Conservation (phyloP, 495 filamentous ascomycete species). For the Podospora pseudoanserina region DNA sequence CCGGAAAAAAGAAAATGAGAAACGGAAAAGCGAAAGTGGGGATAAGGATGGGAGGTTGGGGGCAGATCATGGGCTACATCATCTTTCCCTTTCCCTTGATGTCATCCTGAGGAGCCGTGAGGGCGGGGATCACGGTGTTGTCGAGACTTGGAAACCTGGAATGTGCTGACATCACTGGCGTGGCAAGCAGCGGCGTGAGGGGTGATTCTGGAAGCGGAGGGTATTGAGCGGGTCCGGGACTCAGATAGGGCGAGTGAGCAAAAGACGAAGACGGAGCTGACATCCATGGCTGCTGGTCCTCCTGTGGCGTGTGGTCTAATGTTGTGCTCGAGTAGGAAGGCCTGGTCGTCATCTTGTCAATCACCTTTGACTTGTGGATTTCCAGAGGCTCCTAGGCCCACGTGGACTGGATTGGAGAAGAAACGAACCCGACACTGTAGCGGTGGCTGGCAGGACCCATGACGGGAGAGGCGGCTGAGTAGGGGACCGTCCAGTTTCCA, state of each 20-base stretch:
- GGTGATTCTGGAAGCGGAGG: constrained; percentile 38
- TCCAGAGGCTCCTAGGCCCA: constrained; percentile 44
- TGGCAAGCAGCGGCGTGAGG: constrained; percentile 25
- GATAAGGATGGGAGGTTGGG: constrained; percentile 17
- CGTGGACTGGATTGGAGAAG: constrained; percentile 52
- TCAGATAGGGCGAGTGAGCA: constrained; percentile 38
- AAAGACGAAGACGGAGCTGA: constrained; percentile 21
- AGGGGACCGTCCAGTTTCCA: constrained; percentile 38
- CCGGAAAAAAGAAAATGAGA: constrained; percentile 21
- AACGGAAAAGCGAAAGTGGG: constrained; percentile 14
- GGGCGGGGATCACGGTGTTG: constrained; percentile 22
- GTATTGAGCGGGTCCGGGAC: constrained; percentile 33
- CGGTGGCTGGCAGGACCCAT: constrained; percentile 38
- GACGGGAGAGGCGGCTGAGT: constrained; percentile 36
- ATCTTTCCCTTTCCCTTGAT: constrained; percentile 30
- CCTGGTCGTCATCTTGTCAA: constrained; percentile 48
- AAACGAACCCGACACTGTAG: constrained; percentile 54
- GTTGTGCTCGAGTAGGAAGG: constrained; percentile 37
- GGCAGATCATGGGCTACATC: constrained; percentile 13
- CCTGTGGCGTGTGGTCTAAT: constrained; percentile 34
- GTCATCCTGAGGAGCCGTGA: constrained; percentile 18
- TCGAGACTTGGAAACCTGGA: constrained; percentile 26
- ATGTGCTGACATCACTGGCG: constrained; percentile 24
- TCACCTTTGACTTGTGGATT: constrained; percentile 39
- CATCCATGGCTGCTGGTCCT: constrained; percentile 29